A percentile compares a stretch with the other conserved stretches of the same genome.
phyloP scores from a whole-genome alignment of 192 early-diverging fungal species.

The Entomortierella lignicola region DNA sequence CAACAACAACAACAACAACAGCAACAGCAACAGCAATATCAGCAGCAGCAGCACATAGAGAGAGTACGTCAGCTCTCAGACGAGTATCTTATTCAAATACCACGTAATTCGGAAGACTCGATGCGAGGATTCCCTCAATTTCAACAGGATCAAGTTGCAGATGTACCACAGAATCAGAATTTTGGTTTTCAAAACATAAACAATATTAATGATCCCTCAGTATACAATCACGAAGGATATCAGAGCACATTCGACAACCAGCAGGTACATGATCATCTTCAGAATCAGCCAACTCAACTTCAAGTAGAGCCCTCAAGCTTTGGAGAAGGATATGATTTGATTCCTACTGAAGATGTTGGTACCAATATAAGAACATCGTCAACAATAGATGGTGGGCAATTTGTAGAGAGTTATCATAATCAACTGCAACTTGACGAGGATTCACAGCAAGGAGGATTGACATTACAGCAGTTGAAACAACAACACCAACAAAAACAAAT shows the following conservation, averaged over 20 bases:
- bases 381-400: background rate
- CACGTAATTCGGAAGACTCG: constrained; percentile 45
- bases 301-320: constrained; percentile 23
- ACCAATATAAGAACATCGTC: background rate
- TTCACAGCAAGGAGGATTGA: constrained; percentile 15
- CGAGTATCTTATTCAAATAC: constrained; percentile 47
- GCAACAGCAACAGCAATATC: background rate
- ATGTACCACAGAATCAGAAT: background rate
- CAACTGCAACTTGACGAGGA: constrained; percentile 14
- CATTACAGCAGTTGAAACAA: constrained; percentile 39
- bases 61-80: constrained; percentile 43
- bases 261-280: constrained; percentile 1
- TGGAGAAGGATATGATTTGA: constrained; percentile 50
- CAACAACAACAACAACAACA: background rate
- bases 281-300: constrained; percentile 10
- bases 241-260: constrained; percentile 3
- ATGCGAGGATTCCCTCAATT: constrained; percentile 12
- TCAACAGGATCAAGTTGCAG: constrained; percentile 15
- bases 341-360: background rate
- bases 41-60: constrained; percentile 14
- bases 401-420: constrained; percentile 5
- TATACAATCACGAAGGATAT: background rate
- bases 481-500: constrained; percentile 25
- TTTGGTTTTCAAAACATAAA: constrained; percentile 8
- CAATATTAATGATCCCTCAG: background rate